A percentile compares a stretch with the other conserved stretches of the same genome.
These are phyloP conservation scores for Moesziomyces parantarcticus DNA, from an alignment of 1,284 basidiomycete genomes.

Conservation along the genomic window DNA sequence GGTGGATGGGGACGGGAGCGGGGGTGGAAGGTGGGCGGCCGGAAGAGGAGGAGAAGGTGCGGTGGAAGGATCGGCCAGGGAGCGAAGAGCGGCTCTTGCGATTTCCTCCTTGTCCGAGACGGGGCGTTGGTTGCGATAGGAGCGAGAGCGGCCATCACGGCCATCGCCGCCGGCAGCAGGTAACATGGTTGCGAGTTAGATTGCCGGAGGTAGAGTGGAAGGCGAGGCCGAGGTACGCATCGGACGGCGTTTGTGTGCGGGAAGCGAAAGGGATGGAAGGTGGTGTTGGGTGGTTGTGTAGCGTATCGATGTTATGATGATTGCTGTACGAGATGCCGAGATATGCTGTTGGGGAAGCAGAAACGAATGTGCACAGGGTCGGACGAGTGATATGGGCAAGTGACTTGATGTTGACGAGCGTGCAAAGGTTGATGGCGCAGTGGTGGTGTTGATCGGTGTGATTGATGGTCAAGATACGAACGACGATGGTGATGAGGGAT, in stretches of 20 bases:
- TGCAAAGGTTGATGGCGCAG: background rate
- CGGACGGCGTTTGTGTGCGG: too few species aligned
- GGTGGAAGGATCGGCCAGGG: constrained; percentile 16
- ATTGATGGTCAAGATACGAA: background rate
- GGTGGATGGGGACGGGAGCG: background rate
- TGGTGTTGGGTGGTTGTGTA: background rate
- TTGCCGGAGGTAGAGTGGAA: constrained; percentile 6
- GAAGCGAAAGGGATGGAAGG: background rate
- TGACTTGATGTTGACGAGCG: background rate
- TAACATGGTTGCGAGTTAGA: constrained; percentile 11
- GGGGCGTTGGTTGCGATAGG: constrained; percentile 7
- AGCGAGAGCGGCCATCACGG: constrained; percentile 8
- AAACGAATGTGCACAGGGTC: background rate
- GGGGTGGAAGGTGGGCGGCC: background rate
- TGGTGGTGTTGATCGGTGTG: background rate
- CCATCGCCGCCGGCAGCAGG: constrained; percentile 3
- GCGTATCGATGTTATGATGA: background rate
- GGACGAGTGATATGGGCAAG: background rate
- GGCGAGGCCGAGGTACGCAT: background rate
- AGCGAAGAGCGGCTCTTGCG: constrained; percentile 41
- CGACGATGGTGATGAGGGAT: background rate
- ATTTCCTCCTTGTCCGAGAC: constrained; percentile 42
- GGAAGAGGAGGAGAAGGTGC: background rate
- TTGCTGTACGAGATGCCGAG: background rate
- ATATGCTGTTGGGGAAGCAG: background rate